Evolutionary conservation across 768 basidiomycete species (phyloP).

Genomic region (Termitomyces sp.): DNA sequence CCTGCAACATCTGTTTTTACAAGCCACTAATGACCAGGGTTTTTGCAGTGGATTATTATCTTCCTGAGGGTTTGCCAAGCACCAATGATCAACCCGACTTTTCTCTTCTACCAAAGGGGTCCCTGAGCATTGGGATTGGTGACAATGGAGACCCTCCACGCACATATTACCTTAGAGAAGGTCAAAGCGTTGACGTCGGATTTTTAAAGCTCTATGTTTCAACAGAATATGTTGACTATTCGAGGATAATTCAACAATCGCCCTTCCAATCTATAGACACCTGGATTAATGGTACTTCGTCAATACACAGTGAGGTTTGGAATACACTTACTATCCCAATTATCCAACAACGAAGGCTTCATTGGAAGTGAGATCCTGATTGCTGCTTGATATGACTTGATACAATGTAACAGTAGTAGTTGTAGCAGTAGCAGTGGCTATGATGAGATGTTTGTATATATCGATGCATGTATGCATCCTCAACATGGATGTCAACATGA

Average conservation of each 20-base stretch:
- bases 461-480: too few relatives aligned
- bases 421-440: too few relatives aligned
- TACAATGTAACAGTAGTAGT: too few relatives aligned
- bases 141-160: conserved; percentile 26
- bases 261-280: conserved; percentile 20
- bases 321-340: background rate
- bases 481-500: too few relatives aligned
- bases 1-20: background rate
- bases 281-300: background rate
- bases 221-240: conserved; percentile 27
- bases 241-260: conserved; percentile 25
- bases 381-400: background rate
- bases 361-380: background rate
- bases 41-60: background rate
- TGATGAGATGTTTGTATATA: too few relatives aligned
- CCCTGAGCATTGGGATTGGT: conserved; percentile 34
- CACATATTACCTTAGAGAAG: conserved; percentile 23
- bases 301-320: background rate
- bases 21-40: background rate
- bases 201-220: conserved; percentile 40
- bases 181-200: conserved; percentile 31
- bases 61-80: background rate
- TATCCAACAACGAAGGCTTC: background rate
- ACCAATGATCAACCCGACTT: background rate
- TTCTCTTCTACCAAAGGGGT: background rate